phyloP scores from a whole-genome alignment of 2,329 filamentous ascomycete species.

The Hymenoscyphus fraxineus region DNA sequence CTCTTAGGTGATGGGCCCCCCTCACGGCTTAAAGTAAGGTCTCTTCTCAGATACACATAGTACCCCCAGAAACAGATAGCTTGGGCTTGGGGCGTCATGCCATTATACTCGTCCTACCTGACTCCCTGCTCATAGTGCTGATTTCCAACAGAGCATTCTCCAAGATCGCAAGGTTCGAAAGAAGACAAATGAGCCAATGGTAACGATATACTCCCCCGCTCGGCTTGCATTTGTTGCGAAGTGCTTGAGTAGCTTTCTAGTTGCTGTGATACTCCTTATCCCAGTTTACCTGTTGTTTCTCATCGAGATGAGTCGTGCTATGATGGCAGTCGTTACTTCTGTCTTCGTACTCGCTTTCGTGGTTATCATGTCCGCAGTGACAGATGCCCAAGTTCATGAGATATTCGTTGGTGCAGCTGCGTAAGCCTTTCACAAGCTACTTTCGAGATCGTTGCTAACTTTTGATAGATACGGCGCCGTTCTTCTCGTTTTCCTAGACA shows the following conservation, averaged over 20 bases:
- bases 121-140: neutral
- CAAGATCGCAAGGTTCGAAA: constrained; percentile 10
- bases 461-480: constrained; percentile 10
- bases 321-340: constrained; percentile 17
- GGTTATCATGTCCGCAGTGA: constrained; percentile 12
- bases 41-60: neutral
- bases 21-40: neutral
- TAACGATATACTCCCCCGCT: constrained; percentile 9
- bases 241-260: constrained; percentile 9
- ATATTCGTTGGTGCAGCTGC: constrained; percentile 17
- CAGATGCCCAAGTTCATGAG: constrained; percentile 15
- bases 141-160: constrained; percentile 11
- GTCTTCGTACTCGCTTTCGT: constrained; percentile 16
- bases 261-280: constrained; percentile 17
- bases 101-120: too few relatives aligned
- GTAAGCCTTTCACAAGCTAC: constrained; percentile 10
- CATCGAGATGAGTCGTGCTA: constrained; percentile 12
- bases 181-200: constrained; percentile 12
- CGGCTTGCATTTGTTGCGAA: constrained; percentile 5
- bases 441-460: neutral
- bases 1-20: neutral
- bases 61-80: too few relatives aligned
- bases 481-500: constrained; percentile 10
- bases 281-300: constrained; percentile 23
- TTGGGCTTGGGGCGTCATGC: too few relatives aligned